A percentile compares a stretch with the other conserved stretches of the same genome.
Conservation (phyloP, 1,284 basidiomycete genomes). For the Lentinus polychrous region DNA sequence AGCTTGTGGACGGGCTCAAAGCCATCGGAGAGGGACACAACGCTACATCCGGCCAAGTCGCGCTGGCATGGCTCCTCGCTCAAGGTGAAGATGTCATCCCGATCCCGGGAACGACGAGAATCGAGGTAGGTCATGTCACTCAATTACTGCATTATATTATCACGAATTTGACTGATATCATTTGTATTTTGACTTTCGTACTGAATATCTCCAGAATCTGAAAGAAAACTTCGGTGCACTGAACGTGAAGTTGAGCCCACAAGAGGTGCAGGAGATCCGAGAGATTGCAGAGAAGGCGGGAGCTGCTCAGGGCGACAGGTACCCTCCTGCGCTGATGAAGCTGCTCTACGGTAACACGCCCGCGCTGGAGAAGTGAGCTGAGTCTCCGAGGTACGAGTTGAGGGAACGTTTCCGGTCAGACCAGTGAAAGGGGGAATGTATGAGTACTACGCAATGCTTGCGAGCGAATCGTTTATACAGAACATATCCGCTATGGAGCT, state of each 20-base stretch:
- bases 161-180: too few species aligned
- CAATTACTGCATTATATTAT: too few species aligned
- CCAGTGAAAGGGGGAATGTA: too few species aligned
- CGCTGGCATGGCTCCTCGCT: conserved; percentile 36
- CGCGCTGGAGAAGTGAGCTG: conserved; percentile 3
- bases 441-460: too few species aligned
- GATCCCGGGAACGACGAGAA: conserved; percentile 28
- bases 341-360: conserved; percentile 13
- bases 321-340: conserved; percentile 9
- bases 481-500: too few species aligned
- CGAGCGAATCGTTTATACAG: too few species aligned
- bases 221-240: conserved; percentile 3
- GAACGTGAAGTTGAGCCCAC: not conserved
- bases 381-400: too few species aligned
- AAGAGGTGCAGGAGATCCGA: conserved; percentile 1
- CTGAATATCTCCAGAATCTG: not conserved
- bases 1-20: conserved; percentile 30
- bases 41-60: conserved; percentile 33
- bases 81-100: conserved; percentile 31
- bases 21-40: conserved; percentile 25
- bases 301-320: conserved; percentile 16
- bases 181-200: too few species aligned
- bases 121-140: conserved; percentile 14
- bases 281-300: conserved; percentile 23
- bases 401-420: too few species aligned